Conservation (phyloP, 2,329 filamentous ascomycete genomes). For the Scedosporium boydii region DNA sequence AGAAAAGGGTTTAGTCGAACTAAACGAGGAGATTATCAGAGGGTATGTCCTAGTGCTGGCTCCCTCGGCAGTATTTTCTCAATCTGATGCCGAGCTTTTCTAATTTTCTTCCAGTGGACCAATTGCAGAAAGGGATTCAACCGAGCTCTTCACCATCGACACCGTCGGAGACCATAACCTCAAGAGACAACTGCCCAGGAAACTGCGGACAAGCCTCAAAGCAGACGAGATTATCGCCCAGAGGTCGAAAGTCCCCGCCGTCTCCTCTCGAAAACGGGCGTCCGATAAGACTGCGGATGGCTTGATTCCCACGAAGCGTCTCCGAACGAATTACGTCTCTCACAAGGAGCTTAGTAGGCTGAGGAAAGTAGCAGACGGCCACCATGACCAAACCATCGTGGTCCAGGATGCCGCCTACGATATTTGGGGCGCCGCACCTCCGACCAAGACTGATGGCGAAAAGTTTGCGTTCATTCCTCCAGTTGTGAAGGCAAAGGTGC, state of each 20-base stretch:
- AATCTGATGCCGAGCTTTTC: neutral
- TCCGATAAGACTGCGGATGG: conserved; percentile 64
- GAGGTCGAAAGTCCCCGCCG: conserved; percentile 71
- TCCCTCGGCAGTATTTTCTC: neutral
- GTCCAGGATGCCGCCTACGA: conserved; percentile 63
- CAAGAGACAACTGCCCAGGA: conserved; percentile 52
- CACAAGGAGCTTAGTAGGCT: conserved; percentile 75
- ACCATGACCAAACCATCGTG: conserved; percentile 44
- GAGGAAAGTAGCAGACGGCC: conserved; percentile 68
- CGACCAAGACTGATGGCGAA: conserved; percentile 22
- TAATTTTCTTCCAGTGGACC: conserved; percentile 53
- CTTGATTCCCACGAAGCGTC: conserved; percentile 63
- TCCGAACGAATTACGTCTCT: conserved; percentile 69
- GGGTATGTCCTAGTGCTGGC: conserved; percentile 49
- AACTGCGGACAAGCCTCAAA: conserved; percentile 66
- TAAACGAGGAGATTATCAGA: conserved; percentile 83
- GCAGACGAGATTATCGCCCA: conserved; percentile 84
- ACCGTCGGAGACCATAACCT: conserved; percentile 59
- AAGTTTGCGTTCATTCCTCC: conserved; percentile 52
- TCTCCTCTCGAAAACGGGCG: conserved; percentile 69
- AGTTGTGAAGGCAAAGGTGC: conserved; percentile 57
- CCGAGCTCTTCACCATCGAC: conserved; percentile 80
- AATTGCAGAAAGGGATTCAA: conserved; percentile 70
- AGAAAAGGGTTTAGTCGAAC: conserved; percentile 67
- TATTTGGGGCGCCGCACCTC: conserved; percentile 52